These are phyloP conservation scores for Talaromyces sp. DNA, from an alignment of 2,329 filamentous ascomycete genomes.

Conservation along the genomic window DNA sequence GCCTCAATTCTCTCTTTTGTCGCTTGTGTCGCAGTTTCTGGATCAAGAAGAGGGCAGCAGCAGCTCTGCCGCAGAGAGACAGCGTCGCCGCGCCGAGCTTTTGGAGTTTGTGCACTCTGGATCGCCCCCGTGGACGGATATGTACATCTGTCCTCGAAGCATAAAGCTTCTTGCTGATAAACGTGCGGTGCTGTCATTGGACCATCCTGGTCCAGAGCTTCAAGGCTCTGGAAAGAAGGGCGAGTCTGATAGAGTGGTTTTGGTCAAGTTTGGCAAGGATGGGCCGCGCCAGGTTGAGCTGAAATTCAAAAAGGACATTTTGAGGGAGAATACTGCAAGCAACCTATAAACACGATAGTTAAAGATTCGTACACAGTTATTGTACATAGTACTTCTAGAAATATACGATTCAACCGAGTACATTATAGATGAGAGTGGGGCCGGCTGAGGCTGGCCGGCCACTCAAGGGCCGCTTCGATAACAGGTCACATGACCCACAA, in stretches of 20 bases:
- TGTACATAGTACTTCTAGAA: background rate
- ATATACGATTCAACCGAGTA: background rate
- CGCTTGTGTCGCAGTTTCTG: constrained; percentile 47
- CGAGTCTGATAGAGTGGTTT: constrained; percentile 50
- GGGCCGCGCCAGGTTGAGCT: constrained; percentile 54
- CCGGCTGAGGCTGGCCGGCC: background rate
- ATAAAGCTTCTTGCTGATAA: constrained; percentile 40
- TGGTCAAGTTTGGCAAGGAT: constrained; percentile 53
- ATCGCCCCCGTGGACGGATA: constrained; percentile 41
- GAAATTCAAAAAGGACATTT: constrained; percentile 42
- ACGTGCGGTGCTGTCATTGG: constrained; percentile 48
- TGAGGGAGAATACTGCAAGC: constrained; percentile 17
- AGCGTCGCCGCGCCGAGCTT: constrained; percentile 39
- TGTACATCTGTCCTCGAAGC: constrained; percentile 41
- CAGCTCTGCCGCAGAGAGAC: constrained; percentile 20
- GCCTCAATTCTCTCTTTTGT: constrained; percentile 66
- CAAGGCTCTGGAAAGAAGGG: constrained; percentile 45
- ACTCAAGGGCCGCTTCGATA: constrained; percentile 23
- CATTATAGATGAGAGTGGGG: background rate
- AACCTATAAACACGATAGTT: constrained; percentile 20
- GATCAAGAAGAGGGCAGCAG: constrained; percentile 27
- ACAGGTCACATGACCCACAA: constrained; percentile 32
- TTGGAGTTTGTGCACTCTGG: constrained; percentile 45
- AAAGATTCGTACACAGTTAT: background rate
- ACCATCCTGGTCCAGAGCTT: constrained; percentile 52